Conservation (phyloP, 768 basidiomycete genomes). For the Hygrocybe coccinea region DNA sequence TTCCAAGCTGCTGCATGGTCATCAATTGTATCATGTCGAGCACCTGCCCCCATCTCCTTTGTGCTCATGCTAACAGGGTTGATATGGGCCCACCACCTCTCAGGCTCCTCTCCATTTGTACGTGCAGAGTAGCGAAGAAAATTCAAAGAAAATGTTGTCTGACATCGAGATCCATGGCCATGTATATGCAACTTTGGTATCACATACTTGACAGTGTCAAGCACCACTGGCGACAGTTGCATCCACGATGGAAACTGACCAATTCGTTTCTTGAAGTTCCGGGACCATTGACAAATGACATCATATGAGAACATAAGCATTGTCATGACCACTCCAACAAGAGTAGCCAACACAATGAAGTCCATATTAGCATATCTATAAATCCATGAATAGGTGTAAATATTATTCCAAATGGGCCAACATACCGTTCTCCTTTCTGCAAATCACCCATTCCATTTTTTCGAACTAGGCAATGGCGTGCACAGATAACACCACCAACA, state of each 20-base stretch:
- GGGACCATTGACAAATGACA: constrained; percentile 23
- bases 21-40: constrained; percentile 24
- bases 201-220: neutral
- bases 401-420: too few relatives aligned
- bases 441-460: constrained; percentile 27
- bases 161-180: constrained; percentile 15
- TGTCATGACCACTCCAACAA: neutral
- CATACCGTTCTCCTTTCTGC: constrained; percentile 34
- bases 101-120: constrained; percentile 22
- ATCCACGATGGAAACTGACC: constrained; percentile 4
- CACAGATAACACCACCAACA: constrained; percentile 26
- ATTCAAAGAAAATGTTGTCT: constrained; percentile 11
- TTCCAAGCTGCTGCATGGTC: constrained; percentile 27
- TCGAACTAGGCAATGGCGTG: constrained; percentile 28
- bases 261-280: constrained; percentile 1
- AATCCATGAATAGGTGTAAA: neutral
- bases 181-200: constrained; percentile 14
- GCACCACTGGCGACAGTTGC: neutral
- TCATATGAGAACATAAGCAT: constrained; percentile 30
- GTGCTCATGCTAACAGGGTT: constrained; percentile 27
- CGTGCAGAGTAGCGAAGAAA: constrained; percentile 25
- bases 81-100: constrained; percentile 24
- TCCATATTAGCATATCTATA: constrained; percentile 30
- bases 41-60: constrained; percentile 26
- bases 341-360: constrained; percentile 18